Base-by-base conservation (phyloP, 75 land plant species). In the Pinus albicaulis region DNA sequence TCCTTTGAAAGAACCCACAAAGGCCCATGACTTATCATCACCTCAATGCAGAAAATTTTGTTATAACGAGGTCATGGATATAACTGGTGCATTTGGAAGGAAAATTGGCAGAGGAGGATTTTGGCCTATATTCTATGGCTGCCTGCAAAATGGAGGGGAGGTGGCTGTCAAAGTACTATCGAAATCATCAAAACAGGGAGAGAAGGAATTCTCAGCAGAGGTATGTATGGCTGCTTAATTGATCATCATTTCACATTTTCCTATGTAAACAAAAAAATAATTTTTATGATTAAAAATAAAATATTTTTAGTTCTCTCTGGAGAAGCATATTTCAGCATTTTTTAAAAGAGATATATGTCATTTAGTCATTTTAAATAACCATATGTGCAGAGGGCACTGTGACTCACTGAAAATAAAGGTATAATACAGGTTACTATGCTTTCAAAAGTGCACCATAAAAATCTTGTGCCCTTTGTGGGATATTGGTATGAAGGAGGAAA, bases 101-200 rank as follows among this genome's bases (percentile, higher is more conserved):
- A 7, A 74, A 28, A 44, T 89, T 16, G 91, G 89, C 0, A 72
- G 60, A 63, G 91, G 91, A 41, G 89, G 80, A 25, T 89, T 82
- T 71, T 89, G 89, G 10, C 53, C 81, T 52, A 89, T 89, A n/a
- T 89, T 71, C 63, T 17, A 79, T 57, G 91, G 91, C 26, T 1
- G 24, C 10, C 55, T 88, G 11, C 55, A 75, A 5, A 77, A 83
- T 25, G 81, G 80, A 14, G 38, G 57, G 60, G 65, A 76, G 56
- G 86, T 88, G 4, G 90, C 86, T 22, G 89, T 86, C 3, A 88
- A 88, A 76, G 59, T 80, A 59, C 74, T 76, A 2, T 77, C 88
- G 20, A 71, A 76, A 66, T 59, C 44, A 58, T 77, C 80, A 52
- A 71, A 24, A 5, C 79, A 79, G 57, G 90, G 85, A 0, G 26